phyloP scores from a whole-genome alignment of 139 green algal species.

The Chloropicon primus region DNA sequence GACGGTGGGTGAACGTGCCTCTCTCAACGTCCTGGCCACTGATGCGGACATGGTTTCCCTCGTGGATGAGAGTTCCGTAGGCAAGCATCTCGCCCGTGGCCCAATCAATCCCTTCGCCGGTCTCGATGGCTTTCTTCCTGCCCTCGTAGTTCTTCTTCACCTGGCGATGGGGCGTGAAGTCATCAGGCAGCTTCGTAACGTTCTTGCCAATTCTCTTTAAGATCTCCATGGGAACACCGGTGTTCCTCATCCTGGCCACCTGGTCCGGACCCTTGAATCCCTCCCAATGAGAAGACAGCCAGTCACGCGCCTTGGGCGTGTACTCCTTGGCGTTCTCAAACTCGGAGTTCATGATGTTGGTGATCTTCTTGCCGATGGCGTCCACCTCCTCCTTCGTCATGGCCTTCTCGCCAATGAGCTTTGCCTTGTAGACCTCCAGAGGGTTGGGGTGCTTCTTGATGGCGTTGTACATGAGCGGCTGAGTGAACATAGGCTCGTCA shows the following conservation, averaged over 20 bases:
- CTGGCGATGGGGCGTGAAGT: conserved; percentile 67
- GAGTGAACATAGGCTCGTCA: conserved; percentile 12
- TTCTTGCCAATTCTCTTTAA: conserved; percentile 54
- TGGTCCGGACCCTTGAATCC: conserved; percentile 86
- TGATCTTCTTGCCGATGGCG: conserved; percentile 44
- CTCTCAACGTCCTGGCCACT: conserved; percentile 94
- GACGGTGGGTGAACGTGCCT: conserved; percentile 91
- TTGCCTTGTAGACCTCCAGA: conserved; percentile 29
- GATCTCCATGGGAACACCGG: conserved; percentile 43
- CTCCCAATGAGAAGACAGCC: conserved; percentile 74
- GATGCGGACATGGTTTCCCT: conserved; percentile 77
- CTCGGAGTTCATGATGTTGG: conserved; percentile 47
- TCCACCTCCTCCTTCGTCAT: conserved; percentile 59
- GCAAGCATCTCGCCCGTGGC: neutral
- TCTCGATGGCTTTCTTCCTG: conserved; percentile 61
- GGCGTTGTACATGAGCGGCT: neutral
- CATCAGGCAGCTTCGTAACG: conserved; percentile 69
- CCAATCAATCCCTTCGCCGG: conserved; percentile 15
- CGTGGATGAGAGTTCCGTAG: neutral
- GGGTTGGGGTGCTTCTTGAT: neutral
- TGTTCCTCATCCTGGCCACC: conserved; percentile 81
- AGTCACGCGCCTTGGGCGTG: conserved; percentile 59
- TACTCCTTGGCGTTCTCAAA: conserved; percentile 76
- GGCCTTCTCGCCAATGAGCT: conserved; percentile 29
- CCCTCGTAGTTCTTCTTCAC: conserved; percentile 84